phyloP scores from a whole-genome alignment of 495 filamentous ascomycete species.

The Daldinia concentrica region DNA sequence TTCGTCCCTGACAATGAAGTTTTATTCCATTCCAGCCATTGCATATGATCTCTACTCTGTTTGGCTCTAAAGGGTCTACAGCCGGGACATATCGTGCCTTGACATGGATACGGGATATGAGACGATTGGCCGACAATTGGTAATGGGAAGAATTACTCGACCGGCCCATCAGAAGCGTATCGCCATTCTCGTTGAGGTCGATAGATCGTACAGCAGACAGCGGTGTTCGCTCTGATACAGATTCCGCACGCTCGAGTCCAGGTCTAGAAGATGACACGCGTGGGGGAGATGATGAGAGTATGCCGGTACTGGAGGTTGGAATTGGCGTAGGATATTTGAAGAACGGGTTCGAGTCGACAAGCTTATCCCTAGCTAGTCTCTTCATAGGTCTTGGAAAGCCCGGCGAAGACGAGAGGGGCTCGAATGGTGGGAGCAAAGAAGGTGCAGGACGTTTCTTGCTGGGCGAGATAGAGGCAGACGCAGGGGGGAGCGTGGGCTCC shows the following conservation, averaged over 20 bases:
- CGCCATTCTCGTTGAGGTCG: constrained; percentile 82
- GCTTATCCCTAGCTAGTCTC: constrained; percentile 69
- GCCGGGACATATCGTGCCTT: constrained; percentile 83
- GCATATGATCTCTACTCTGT: constrained; percentile 85
- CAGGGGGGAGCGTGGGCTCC: constrained; percentile 44
- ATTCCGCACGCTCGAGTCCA: constrained; percentile 66
- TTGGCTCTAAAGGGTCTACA: constrained; percentile 65
- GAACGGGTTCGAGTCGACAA: constrained; percentile 52
- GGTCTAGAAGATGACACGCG: constrained; percentile 64
- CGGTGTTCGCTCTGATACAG: constrained; percentile 86
- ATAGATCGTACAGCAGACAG: constrained; percentile 82
- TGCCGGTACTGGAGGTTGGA: constrained; percentile 91
- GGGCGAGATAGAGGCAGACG: constrained; percentile 28
- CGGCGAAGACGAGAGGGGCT: constrained; percentile 90
- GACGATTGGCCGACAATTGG: constrained; percentile 87
- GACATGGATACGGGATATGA: constrained; percentile 92
- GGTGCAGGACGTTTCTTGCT: constrained; percentile 76
- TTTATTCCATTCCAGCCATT: constrained; percentile 96
- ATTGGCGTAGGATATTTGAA: constrained; percentile 87
- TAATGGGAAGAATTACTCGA: constrained; percentile 93
- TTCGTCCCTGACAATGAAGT: constrained; percentile 88
- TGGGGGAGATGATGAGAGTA: constrained; percentile 88
- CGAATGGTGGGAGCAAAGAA: constrained; percentile 89
- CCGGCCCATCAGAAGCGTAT: constrained; percentile 84
- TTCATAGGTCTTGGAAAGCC: constrained; percentile 77